phyloP scores from a whole-genome alignment of 106 monocot species.

The Dendrobium chrysotoxum region DNA sequence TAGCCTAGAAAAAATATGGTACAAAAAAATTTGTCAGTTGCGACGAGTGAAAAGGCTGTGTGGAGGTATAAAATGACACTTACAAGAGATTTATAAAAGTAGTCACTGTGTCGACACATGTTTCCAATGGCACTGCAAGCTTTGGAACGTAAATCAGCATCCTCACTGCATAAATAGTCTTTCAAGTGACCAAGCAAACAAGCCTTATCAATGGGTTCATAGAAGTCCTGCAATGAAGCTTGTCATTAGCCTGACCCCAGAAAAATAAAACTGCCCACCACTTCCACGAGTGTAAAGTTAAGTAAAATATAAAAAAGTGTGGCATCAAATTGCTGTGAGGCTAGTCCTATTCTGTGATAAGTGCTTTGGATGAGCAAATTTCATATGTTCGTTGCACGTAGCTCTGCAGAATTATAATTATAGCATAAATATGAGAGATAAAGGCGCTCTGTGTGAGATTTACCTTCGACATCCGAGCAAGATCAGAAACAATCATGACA shows the following conservation, averaged over 20 bases:
- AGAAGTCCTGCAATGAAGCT: constrained; percentile 65
- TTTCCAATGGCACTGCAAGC: constrained; percentile 96
- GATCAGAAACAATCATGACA: constrained; percentile 96
- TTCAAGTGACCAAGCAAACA: constrained; percentile 65
- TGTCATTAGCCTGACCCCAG: background rate
- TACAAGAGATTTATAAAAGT: constrained; percentile 84
- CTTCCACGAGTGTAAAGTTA: background rate
- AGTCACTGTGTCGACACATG: constrained; percentile 90
- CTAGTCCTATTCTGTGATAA: background rate
- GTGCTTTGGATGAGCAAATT: background rate
- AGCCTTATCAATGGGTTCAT: constrained; percentile 69
- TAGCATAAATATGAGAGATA: background rate
- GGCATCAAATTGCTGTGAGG: background rate
- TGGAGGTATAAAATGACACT: constrained; percentile 9
- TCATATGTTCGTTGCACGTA: background rate
- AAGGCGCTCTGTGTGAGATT: background rate
- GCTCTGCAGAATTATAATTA: background rate
- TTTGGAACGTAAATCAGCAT: constrained; percentile 82
- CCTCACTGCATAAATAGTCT: constrained; percentile 48
- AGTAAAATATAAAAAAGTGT: background rate
- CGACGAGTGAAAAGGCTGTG: too few species aligned
- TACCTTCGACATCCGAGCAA: constrained; percentile 98
- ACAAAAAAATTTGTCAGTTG: background rate
- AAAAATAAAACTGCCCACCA: constrained; percentile 2
- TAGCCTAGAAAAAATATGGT: constrained; percentile 40